Percentiles rank a stretch among this genome's conserved stretches.
phyloP scores from a whole-genome alignment of 2,329 filamentous ascomycete species.

The Helotiales sp. region DNA sequence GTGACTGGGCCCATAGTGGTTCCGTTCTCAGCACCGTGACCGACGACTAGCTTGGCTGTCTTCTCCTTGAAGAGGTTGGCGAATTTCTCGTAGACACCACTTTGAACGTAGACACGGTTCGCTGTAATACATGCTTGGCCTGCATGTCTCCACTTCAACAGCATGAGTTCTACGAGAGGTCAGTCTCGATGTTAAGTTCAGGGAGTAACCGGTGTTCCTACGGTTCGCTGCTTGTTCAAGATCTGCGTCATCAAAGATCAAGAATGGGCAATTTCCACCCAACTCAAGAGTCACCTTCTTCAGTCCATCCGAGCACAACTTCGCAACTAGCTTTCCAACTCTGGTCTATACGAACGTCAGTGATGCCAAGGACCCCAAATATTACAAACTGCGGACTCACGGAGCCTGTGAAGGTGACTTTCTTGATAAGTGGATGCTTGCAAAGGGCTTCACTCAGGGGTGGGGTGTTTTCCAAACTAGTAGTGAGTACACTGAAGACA shows the following conservation, averaged over 20 bases:
- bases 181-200: not conserved
- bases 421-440: slow-evolving; percentile 59
- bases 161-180: slow-evolving; percentile 38
- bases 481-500: slow-evolving; percentile 62
- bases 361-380: not conserved
- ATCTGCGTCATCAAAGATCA: slow-evolving; percentile 65
- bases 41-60: slow-evolving; percentile 55
- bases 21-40: slow-evolving; percentile 57
- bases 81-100: slow-evolving; percentile 61
- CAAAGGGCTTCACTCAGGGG: slow-evolving; percentile 54
- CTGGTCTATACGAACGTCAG: slow-evolving; percentile 41
- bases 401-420: slow-evolving; percentile 61
- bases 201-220: slow-evolving; percentile 27
- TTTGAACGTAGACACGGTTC: slow-evolving; percentile 65
- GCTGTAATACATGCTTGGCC: slow-evolving; percentile 66
- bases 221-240: slow-evolving; percentile 54
- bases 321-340: slow-evolving; percentile 62
- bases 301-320: slow-evolving; percentile 57
- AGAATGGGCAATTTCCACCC: slow-evolving; percentile 64
- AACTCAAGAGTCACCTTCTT: slow-evolving; percentile 67
- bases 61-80: slow-evolving; percentile 53
- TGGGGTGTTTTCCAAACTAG: slow-evolving; percentile 54
- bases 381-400: slow-evolving; percentile 19
- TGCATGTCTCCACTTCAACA: slow-evolving; percentile 57
- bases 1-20: slow-evolving; percentile 63